Evolutionary conservation across 2,329 filamentous ascomycete genomes (phyloP), one percentile per base, ranked within the genome.

Genomic region (Arachnomyces sp.): DNA sequence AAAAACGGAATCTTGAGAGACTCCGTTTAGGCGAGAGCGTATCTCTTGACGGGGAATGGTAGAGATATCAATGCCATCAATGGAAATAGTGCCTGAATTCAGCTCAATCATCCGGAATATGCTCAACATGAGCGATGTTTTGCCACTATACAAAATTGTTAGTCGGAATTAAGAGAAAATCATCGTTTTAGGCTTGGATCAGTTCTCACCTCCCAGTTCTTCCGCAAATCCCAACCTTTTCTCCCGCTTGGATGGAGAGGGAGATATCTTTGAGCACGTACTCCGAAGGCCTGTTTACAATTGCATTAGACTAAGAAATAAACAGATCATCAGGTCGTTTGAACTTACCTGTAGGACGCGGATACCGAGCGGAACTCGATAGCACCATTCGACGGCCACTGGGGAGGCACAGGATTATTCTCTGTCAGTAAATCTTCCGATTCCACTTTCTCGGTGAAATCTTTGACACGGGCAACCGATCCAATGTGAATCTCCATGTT

Each of bases 401-500:
- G 52, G 1, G 52, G 42, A 1, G 61, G 60, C 3, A 57, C 56
- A 3, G 45, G 46, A 7, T 52, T 48, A 31, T 60, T 53, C 44
- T 73, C 68, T 6, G 44, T 51, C 8, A 46, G 46, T 28, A 55
- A 56, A 28, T 70, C 57, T 44, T 72, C 68, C 5, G 55, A 53
- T 7, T 57, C 48, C 2, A 61, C 62, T 16, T 44, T 61, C 8
- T 60, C 56, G 3, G 61, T 62, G 44, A 77, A 76, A 5, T 65
- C 65, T 47, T 71, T 72, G 43, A 77, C 65, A 14, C 75, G 62
- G 1, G 68, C 60, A n/a, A 79, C 65, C 2, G 73, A 73, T 7
- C 74, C 75, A 29, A 79, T 63, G 11, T 68, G 67, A 0, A 73
- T 78, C 49, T 79, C 75, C 3, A 78, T 56, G 12, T 64, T 57